These are phyloP conservation scores for Sporobolomyces roseus DNA, from an alignment of 768 basidiomycete genomes.

Conservation along the genomic window DNA sequence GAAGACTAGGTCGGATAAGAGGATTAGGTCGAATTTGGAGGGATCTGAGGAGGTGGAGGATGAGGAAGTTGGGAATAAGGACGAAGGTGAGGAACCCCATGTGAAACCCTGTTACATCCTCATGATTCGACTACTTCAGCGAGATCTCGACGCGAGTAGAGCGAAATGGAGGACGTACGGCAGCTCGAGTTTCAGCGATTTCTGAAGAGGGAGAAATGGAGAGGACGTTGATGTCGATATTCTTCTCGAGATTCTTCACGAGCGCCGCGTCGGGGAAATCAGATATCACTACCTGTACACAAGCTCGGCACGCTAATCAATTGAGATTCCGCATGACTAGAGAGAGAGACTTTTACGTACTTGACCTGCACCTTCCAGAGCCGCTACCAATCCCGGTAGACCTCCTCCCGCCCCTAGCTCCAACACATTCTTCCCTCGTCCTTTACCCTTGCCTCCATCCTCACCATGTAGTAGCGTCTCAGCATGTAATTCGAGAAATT, in stretches of 20 bases:
- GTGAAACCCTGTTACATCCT: slow-evolving; percentile 63
- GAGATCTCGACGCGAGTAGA: too few species aligned
- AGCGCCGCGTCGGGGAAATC: slow-evolving; percentile 83
- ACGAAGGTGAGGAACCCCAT: slow-evolving; percentile 67
- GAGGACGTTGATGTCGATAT: slow-evolving; percentile 61
- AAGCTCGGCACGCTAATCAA: neutral
- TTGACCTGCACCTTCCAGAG: slow-evolving; percentile 64
- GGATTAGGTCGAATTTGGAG: slow-evolving; percentile 69
- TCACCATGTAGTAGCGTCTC: slow-evolving; percentile 20
- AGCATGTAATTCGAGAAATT: slow-evolving; percentile 46
- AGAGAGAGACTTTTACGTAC: slow-evolving; percentile 51
- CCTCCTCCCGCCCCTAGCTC: slow-evolving; percentile 94
- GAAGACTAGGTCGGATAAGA: slow-evolving; percentile 78
- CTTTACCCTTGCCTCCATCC: slow-evolving; percentile 13
- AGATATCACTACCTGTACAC: slow-evolving; percentile 67
- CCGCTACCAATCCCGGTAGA: slow-evolving; percentile 73
- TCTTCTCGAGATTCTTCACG: slow-evolving; percentile 68
- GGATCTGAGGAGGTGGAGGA: too few species aligned
- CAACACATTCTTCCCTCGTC: slow-evolving; percentile 56
- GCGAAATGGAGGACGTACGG: slow-evolving; percentile 38
- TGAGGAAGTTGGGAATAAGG: slow-evolving; percentile 39
- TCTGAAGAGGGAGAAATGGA: neutral
- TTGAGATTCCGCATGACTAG: neutral
- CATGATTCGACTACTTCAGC: neutral
- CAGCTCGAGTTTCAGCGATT: slow-evolving; percentile 19